phyloP scores from a whole-genome alignment of 2,329 filamentous ascomycete species.

The Akanthomyces dipterigenus region DNA sequence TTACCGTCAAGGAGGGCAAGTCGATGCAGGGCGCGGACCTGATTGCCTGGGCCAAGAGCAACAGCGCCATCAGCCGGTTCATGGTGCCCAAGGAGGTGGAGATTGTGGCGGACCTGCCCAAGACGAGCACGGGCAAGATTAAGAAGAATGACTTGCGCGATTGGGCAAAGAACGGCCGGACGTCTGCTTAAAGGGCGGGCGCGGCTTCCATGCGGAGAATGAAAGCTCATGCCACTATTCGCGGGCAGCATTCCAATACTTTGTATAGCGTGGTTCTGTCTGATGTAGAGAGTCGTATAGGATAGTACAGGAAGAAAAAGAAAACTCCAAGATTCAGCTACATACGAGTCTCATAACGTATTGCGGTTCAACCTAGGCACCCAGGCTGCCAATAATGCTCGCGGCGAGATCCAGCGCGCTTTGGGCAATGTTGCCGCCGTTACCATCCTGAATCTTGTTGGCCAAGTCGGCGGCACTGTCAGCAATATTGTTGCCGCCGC shows the following conservation, averaged over 20 bases:
- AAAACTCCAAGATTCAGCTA: too few relatives aligned
- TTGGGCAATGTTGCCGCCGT: too few relatives aligned
- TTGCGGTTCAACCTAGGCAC: too few relatives aligned
- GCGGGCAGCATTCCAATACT: too few relatives aligned
- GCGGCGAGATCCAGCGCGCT: not conserved
- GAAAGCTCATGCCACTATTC: not conserved
- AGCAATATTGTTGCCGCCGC: too few relatives aligned
- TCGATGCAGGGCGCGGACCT: conserved; percentile 48
- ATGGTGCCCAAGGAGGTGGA: conserved; percentile 75
- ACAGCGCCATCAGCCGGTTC: conserved; percentile 78
- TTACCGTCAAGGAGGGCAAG: conserved; percentile 70
- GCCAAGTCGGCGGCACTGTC: too few relatives aligned
- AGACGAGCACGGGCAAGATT: conserved; percentile 95
- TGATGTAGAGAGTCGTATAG: too few relatives aligned
- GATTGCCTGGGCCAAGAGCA: conserved; percentile 77
- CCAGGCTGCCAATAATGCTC: not conserved
- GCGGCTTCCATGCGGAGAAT: not conserved
- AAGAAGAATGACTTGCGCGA: conserved; percentile 89
- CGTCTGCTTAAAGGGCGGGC: not conserved
- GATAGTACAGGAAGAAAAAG: too few relatives aligned
- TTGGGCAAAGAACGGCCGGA: conserved; percentile 56
- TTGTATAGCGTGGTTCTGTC: too few relatives aligned
- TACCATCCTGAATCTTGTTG: too few relatives aligned
- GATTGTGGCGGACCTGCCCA: conserved; percentile 80
- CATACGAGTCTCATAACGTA: too few relatives aligned